Conservation (phyloP, 2,329 filamentous ascomycete genomes). For the Calonectria pseudoreteaudii region DNA sequence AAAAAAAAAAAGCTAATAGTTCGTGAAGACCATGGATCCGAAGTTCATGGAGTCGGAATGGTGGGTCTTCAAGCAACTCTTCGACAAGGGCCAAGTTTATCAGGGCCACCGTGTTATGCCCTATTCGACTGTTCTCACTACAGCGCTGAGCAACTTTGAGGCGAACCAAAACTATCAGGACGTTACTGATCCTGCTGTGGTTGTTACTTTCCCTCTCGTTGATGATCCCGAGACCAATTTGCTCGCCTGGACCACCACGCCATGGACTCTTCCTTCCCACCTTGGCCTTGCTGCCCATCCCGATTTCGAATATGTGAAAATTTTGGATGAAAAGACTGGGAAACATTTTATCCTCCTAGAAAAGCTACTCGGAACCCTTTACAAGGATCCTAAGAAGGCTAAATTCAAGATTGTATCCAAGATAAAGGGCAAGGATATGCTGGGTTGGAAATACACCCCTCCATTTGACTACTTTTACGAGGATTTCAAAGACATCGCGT, state of each 20-base stretch:
- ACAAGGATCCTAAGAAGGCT: slow-evolving; percentile 96
- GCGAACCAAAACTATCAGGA: slow-evolving; percentile 96
- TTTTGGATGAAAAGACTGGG: slow-evolving; percentile 83
- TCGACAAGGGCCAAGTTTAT: slow-evolving; percentile 90
- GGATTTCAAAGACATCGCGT: slow-evolving; percentile 86
- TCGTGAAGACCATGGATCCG: slow-evolving; percentile 85
- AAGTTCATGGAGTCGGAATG: slow-evolving; percentile 95
- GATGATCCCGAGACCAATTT: slow-evolving; percentile 81
- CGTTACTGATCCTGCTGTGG: slow-evolving; percentile 88
- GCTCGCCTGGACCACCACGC: slow-evolving; percentile 91
- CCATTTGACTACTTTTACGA: slow-evolving; percentile 92
- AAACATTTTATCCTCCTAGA: slow-evolving; percentile 90
- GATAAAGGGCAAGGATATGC: slow-evolving; percentile 84
- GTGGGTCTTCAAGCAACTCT: slow-evolving; percentile 97
- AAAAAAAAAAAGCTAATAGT: slow-evolving; percentile 21
- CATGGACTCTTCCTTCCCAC: slow-evolving; percentile 87
- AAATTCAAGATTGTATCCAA: slow-evolving; percentile 88
- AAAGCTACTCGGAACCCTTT: slow-evolving; percentile 82
- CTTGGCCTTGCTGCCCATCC: slow-evolving; percentile 82
- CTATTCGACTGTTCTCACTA: slow-evolving; percentile 91
- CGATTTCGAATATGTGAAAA: slow-evolving; percentile 88
- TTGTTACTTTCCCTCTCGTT: slow-evolving; percentile 87
- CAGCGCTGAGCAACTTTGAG: slow-evolving; percentile 92
- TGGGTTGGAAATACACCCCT: slow-evolving; percentile 90
- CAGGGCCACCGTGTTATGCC: slow-evolving; percentile 94